Evolutionary conservation across 768 basidiomycete species (phyloP).

Genomic region (Lactarius quietus): DNA sequence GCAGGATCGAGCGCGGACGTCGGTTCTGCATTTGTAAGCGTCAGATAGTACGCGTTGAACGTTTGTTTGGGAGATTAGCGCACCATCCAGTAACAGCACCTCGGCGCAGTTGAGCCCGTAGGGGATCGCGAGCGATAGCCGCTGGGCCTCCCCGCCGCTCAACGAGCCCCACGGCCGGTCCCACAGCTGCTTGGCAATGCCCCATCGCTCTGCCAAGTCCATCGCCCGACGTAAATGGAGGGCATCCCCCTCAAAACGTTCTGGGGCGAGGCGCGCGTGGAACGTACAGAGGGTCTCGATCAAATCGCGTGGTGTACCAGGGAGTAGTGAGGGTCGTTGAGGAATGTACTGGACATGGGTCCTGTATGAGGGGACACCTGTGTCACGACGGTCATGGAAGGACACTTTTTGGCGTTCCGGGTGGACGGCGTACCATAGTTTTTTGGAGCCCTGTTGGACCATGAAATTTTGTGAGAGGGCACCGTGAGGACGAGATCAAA

Average conservation of each 20-base stretch:
- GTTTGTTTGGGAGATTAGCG: accelerated
- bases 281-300: constrained; percentile 55
- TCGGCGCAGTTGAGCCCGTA: constrained; percentile 73
- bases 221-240: constrained; percentile 33
- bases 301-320: constrained; percentile 76
- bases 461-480: background rate
- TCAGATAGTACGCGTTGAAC: background rate
- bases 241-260: constrained; percentile 25
- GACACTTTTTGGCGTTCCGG: background rate
- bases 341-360: constrained; percentile 83
- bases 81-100: constrained; percentile 76
- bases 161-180: constrained; percentile 72
- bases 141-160: constrained; percentile 84
- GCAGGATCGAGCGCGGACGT: constrained; percentile 82
- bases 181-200: constrained; percentile 67
- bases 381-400: constrained; percentile 4
- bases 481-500: background rate
- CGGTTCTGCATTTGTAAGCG: constrained; percentile 53
- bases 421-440: constrained; percentile 40
- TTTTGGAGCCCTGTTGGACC: constrained; percentile 43
- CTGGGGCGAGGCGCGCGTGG: constrained; percentile 38
- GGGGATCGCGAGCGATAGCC: constrained; percentile 75
- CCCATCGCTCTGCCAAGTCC: constrained; percentile 61
- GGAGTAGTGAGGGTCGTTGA: constrained; percentile 82
- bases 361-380: constrained; percentile 75